Evolutionary conservation across 2,329 filamentous ascomycete genomes (phyloP).

Genomic region (Arthrobotrys pseudoclavata): DNA sequence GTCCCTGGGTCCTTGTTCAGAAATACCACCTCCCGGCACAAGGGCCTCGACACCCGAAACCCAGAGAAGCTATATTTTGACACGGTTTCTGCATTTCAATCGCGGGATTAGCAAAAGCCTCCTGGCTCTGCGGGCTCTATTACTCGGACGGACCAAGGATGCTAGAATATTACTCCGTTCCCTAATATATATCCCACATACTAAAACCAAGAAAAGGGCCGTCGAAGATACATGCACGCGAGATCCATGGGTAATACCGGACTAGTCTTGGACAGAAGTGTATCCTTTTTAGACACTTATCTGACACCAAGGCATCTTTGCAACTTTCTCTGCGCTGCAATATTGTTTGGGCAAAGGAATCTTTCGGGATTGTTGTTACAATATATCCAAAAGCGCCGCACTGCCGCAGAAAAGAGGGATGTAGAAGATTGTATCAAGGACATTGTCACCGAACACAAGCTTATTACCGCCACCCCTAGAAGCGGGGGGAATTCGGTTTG

Average conservation of each 20-base stretch:
- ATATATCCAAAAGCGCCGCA: constrained; percentile 9
- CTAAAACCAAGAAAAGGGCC: not conserved
- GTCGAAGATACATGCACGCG: not conserved
- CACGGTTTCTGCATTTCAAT: not conserved
- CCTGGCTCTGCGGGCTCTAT: not conserved
- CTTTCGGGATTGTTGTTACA: not conserved
- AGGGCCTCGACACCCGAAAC: not conserved
- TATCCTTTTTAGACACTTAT: constrained; percentile 8
- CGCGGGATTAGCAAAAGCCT: not conserved
- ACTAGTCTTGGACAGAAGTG: not conserved
- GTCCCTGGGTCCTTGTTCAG: not conserved
- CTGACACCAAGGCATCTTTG: constrained; percentile 11
- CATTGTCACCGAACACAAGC: not conserved
- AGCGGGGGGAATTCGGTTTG: not conserved
- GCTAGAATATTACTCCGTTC: not conserved
- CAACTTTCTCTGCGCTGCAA: not conserved
- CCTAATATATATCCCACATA: not conserved
- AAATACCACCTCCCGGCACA: not conserved
- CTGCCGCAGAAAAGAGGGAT: not conserved
- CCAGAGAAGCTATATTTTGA: not conserved
- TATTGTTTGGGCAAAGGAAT: not conserved
- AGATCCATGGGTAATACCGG: not conserved
- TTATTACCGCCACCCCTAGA: too few species aligned
- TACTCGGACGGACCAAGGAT: not conserved
- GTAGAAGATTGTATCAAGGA: not conserved